phyloP scores from a whole-genome alignment of 768 basidiomycete species.

The Mycena albidolilacea region DNA sequence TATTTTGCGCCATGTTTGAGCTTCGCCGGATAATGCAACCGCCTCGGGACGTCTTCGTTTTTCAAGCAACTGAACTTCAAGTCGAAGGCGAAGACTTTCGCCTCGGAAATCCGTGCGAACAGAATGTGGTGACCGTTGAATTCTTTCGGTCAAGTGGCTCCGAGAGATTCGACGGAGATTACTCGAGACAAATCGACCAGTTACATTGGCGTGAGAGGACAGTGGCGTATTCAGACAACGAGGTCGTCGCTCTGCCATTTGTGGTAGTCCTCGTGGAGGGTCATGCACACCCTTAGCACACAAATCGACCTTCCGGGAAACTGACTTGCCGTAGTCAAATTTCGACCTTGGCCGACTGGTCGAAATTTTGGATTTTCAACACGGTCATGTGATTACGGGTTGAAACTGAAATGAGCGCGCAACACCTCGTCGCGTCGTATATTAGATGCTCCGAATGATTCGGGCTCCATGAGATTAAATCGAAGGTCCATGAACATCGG shows the following conservation, averaged over 20 bases:
- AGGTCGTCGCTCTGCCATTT: neutral
- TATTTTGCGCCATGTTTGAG: no score
- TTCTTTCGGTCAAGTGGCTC: constrained; percentile 2
- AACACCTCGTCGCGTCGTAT: constrained; percentile 7
- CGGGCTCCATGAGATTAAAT: neutral
- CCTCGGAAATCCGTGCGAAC: no score
- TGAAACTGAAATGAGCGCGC: neutral
- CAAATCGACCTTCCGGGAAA: no score
- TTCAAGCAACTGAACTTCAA: no score
- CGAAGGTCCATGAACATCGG: constrained; percentile 15
- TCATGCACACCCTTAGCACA: neutral
- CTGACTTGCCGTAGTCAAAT: no score
- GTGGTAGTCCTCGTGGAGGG: neutral
- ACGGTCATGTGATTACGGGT: constrained; percentile 26
- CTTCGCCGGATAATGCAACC: no score
- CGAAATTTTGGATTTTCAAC: neutral
- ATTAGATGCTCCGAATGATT: neutral
- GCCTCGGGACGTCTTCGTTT: no score
- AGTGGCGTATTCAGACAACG: neutral
- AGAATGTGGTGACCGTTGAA: no score
- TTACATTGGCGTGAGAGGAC: constrained; percentile 8
- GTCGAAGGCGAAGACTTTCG: no score
- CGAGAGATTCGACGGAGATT: neutral
- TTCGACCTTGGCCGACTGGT: no score
- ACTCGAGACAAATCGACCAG: neutral